Conservation (phyloP, 805 yeast genomes). For the Barnettozyma populi region DNA sequence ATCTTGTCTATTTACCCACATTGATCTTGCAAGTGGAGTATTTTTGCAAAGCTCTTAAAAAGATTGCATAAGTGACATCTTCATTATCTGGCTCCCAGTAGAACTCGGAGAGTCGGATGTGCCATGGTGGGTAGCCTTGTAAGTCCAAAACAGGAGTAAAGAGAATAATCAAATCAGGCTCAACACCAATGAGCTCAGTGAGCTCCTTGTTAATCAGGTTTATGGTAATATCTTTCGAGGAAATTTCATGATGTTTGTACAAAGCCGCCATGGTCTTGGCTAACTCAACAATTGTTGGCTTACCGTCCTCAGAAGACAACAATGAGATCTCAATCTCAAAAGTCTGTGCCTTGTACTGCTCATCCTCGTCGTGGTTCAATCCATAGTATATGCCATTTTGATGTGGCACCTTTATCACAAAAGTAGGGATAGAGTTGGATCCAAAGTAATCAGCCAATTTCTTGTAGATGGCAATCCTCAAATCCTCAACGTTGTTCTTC, state of each 20-base stretch:
- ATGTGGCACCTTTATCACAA: conserved; percentile 63
- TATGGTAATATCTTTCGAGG: conserved; percentile 63
- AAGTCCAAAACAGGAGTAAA: conserved; percentile 86
- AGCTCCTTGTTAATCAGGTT: conserved; percentile 71
- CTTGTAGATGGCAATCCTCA: conserved; percentile 50
- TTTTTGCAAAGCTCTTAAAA: conserved; percentile 68
- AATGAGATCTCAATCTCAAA: conserved; percentile 60
- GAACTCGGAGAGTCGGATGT: conserved; percentile 81
- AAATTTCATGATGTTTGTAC: conserved; percentile 54
- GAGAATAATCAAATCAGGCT: conserved; percentile 81
- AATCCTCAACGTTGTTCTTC: conserved; percentile 47
- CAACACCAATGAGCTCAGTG: conserved; percentile 74
- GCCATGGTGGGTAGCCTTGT: conserved; percentile 99
- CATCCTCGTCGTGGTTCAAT: conserved; percentile 29
- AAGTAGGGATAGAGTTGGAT: conserved; percentile 56
- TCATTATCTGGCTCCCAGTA: conserved; percentile 87
- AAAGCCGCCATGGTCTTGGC: conserved; percentile 81
- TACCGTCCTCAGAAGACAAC: conserved; percentile 76
- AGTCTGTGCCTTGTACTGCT: conserved; percentile 28
- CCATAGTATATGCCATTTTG: conserved; percentile 44
- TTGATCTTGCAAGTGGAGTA: conserved; percentile 81
- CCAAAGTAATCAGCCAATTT: conserved; percentile 73
- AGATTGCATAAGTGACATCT: conserved; percentile 76
- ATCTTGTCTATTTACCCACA: conserved; percentile 62
- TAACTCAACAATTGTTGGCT: conserved; percentile 82